Percentiles rank a stretch among this genome's conserved stretches.
Conservation (phyloP, 2,329 filamentous ascomycete species). For the Trichophyton verrucosum region DNA sequence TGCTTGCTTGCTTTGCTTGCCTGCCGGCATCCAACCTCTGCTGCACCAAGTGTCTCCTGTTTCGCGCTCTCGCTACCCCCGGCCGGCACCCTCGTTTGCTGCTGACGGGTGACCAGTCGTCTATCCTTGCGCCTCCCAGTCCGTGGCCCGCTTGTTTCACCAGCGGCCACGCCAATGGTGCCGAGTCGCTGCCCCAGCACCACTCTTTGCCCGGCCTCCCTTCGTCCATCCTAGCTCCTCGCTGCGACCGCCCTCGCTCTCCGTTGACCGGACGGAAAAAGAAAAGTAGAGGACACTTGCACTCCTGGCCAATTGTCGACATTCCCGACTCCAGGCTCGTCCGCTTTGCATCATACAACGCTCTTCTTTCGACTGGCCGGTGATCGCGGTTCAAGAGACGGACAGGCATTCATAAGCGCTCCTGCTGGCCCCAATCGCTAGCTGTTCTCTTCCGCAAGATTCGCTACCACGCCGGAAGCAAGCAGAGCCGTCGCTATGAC, state of each 20-base stretch:
- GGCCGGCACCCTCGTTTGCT: not conserved
- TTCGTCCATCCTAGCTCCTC: not conserved
- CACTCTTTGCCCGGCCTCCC: not conserved
- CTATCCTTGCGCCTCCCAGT: not conserved
- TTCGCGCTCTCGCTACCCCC: not conserved
- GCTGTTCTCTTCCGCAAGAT: not conserved
- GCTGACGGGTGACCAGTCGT: not conserved
- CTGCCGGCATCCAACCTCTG: not conserved
- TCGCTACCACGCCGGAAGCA: conserved; percentile 2
- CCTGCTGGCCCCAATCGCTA: not conserved
- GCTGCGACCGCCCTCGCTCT: not conserved
- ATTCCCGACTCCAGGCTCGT: not conserved
- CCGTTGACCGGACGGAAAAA: not conserved
- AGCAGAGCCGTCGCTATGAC: conserved; percentile 24
- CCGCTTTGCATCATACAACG: conserved; percentile 11
- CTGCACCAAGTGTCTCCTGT: not conserved
- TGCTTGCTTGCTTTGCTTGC: not conserved
- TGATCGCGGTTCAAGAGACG: not conserved
- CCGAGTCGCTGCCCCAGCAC: not conserved
- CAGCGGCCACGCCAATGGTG: not conserved
- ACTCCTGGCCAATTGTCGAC: not conserved
- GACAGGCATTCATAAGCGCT: not conserved
- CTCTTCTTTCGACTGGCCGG: conserved; percentile 8
- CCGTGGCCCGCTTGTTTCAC: conserved; percentile 4
- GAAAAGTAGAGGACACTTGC: conserved; percentile 2